A percentile compares a stretch with the other conserved stretches of the same genome.
These are phyloP conservation scores for Acidomyces sp. DNA, from an alignment of 495 filamentous ascomycete genomes.

Conservation along the genomic window DNA sequence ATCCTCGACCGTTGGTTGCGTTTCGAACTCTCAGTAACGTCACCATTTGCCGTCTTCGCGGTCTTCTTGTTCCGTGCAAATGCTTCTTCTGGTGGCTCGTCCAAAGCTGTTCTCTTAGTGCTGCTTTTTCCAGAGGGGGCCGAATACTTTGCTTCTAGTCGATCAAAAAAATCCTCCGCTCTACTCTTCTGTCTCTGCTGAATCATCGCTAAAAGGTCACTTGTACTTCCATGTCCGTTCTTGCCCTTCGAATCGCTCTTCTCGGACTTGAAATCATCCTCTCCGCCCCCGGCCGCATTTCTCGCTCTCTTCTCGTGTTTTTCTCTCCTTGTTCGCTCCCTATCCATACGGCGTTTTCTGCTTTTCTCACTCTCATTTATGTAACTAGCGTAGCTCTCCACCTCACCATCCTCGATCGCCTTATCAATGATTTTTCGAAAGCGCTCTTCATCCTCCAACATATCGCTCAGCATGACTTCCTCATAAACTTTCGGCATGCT, in stretches of 20 bases:
- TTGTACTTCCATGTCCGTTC: constrained; percentile 26
- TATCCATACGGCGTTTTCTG: constrained; percentile 12
- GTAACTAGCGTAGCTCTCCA: constrained; percentile 54
- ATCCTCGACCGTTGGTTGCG: too few relatives aligned
- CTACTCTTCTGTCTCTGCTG: constrained; percentile 41
- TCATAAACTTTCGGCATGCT: constrained; percentile 65
- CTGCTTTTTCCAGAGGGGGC: constrained; percentile 38
- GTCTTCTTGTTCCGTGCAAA: constrained; percentile 40
- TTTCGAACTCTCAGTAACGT: too few relatives aligned
- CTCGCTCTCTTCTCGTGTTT: constrained; percentile 57
- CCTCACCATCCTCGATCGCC: constrained; percentile 57
- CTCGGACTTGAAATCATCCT: constrained; percentile 38
- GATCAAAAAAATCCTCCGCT: constrained; percentile 45
- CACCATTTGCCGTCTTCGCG: not conserved
- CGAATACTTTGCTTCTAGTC: constrained; percentile 61
- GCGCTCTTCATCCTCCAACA: constrained; percentile 73
- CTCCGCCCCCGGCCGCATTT: constrained; percentile 53
- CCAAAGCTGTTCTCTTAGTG: constrained; percentile 24
- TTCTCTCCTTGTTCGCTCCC: constrained; percentile 14
- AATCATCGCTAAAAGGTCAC: constrained; percentile 47
- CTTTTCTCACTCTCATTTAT: constrained; percentile 44
- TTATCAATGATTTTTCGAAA: constrained; percentile 68
- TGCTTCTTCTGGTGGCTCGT: constrained; percentile 54
- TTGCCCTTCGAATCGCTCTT: constrained; percentile 24
- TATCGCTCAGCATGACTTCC: constrained; percentile 70